Base-by-base conservation (phyloP, 805 yeast genomes). In the Candida endomychidarum region DNA sequence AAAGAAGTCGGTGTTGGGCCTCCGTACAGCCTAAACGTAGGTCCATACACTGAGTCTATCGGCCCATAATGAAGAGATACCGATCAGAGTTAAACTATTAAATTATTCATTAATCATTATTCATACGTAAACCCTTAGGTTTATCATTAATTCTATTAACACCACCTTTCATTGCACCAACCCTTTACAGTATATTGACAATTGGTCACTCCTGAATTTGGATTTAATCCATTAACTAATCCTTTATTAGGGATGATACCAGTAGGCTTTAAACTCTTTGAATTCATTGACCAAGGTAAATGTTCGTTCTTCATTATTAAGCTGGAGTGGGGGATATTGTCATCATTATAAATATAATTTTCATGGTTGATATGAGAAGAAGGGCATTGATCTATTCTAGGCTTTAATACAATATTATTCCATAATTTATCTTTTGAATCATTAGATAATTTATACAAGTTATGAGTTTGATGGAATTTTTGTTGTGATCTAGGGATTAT, bases 321-420 rank as follows among this genome's bases (percentile, higher is more conserved):
- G 21, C 46, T 16, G 10, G 25, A 43, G 11, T 15, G 20, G 4
- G 12, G 19, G 3, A 21, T 8, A 16, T 20, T 24, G 12, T 33
- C 23, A 2, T 19, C 33, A 9, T 59, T 52, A 28, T 52, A 54
- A 8, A 60, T 38, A 43, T 58, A 60, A 15, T 39, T 20, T n/a
- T 47, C 41, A 30, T 46, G 40, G 42, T 59, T 56, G 9, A 65
- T 51, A 16, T 40, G 26, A 10, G 27, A 18, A 6, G 32, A 17
- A 1, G 67, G 68, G 8, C 53, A 43, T 1, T 50, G 43, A 47
- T 78, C 85, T 1, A 46, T 42, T 31, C 83, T 60, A 17, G 83
- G 81, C 3, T 74, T 71, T 22, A 80, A 53, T 4, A 79, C 65
- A 11, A 79, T 80, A 37, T 64, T 67, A 25, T 66, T 63, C 81